These are phyloP conservation scores for Casuarina cunninghamiana DNA, from an alignment of 306 rosid species.

Conservation along the genomic window DNA sequence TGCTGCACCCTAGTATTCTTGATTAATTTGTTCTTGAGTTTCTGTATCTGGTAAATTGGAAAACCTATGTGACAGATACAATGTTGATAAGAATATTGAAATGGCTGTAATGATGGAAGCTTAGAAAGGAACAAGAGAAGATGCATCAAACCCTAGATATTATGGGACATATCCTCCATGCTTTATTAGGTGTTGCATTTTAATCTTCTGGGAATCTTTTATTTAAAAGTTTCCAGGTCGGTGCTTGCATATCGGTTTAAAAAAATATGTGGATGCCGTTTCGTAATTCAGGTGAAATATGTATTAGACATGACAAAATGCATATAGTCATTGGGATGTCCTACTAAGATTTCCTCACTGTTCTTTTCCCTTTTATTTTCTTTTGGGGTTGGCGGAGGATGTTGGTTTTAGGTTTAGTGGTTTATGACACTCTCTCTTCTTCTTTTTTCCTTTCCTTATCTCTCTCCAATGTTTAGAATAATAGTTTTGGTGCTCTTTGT, in stretches of 20 bases:
- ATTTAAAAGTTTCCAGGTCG: background rate
- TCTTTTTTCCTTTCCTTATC: background rate
- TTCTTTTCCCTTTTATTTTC: background rate
- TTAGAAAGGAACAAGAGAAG: slow-evolving; percentile 4
- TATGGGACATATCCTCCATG: background rate
- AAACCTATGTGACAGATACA: background rate
- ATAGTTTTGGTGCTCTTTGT: slow-evolving; percentile 6
- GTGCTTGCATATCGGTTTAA: background rate
- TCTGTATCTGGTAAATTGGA: background rate
- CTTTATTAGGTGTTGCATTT: background rate
- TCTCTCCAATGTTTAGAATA: slow-evolving; percentile 20
- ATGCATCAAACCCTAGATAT: background rate
- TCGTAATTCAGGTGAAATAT: background rate
- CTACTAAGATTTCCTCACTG: background rate
- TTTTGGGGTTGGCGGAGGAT: background rate
- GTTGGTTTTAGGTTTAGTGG: background rate
- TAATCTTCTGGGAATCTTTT: background rate
- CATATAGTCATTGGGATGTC: background rate
- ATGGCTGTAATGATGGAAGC: background rate
- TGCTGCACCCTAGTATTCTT: background rate
- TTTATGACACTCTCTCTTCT: slow-evolving; percentile 2
- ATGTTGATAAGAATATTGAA: background rate
- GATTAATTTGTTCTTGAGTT: background rate
- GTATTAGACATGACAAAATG: background rate
- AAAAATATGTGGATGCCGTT: background rate